Percentiles rank a stretch among this genome's conserved stretches.
Evolutionary conservation across 1,284 basidiomycete genomes (phyloP).

Genomic region (Malassezia dermatis): DNA sequence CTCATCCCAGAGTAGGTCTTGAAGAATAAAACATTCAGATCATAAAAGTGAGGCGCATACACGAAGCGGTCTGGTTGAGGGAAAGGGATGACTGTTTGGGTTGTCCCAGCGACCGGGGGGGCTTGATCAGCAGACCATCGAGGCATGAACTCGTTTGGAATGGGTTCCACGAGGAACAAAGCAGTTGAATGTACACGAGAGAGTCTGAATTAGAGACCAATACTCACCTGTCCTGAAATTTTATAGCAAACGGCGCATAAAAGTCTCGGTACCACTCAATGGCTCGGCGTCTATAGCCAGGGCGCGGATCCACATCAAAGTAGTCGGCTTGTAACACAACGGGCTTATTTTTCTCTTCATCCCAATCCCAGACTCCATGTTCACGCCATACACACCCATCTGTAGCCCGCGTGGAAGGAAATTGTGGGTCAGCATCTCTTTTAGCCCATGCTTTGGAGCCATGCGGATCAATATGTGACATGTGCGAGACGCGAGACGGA

Average conservation of each 20-base stretch:
- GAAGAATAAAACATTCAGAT: slow-evolving; percentile 44
- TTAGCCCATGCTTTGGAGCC: slow-evolving; percentile 27
- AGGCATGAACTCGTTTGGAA: slow-evolving; percentile 46
- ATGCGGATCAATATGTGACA: slow-evolving; percentile 27
- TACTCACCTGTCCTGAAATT: slow-evolving; percentile 24
- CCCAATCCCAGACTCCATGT: slow-evolving; percentile 90
- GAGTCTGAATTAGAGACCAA: not conserved
- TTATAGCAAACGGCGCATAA: slow-evolving; percentile 34
- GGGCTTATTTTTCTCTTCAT: slow-evolving; percentile 58
- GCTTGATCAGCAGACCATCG: slow-evolving; percentile 29
- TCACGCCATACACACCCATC: slow-evolving; percentile 67
- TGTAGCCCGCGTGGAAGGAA: slow-evolving; percentile 57
- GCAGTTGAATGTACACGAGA: not conserved
- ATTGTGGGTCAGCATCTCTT: slow-evolving; percentile 55
- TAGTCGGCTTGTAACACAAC: slow-evolving; percentile 76
- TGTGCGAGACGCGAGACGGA: slow-evolving; percentile 36
- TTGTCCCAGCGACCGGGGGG: slow-evolving; percentile 19
- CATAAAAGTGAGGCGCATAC: slow-evolving; percentile 45
- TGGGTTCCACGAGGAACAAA: slow-evolving; percentile 37
- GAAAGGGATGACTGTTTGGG: slow-evolving; percentile 4
- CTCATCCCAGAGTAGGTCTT: slow-evolving; percentile 31
- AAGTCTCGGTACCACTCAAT: slow-evolving; percentile 46
- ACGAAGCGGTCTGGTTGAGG: slow-evolving; percentile 27
- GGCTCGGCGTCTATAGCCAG: slow-evolving; percentile 19
- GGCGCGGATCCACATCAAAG: slow-evolving; percentile 55